phyloP scores from a whole-genome alignment of 148 eudicot genomes.

The Rheum nobile region DNA sequence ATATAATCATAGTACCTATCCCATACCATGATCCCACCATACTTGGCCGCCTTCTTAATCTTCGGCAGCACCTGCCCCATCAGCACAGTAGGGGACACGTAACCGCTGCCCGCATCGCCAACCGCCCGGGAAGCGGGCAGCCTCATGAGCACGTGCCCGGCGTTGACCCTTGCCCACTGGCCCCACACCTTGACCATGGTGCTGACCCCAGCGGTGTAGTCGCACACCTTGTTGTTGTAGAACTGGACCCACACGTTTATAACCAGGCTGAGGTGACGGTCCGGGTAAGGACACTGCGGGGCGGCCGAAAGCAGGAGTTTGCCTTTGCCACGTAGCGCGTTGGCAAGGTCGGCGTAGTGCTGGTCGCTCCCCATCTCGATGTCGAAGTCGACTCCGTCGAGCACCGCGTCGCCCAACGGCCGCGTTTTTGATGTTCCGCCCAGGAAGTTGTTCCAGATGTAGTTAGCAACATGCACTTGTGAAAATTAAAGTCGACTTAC shows the following conservation, averaged over 20 bases:
- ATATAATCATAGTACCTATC: slow-evolving; percentile 4
- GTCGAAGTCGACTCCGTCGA: slow-evolving; percentile 66
- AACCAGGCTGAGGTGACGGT: slow-evolving; percentile 13
- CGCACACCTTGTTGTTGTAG: too few relatives aligned
- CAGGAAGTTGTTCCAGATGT: slow-evolving; percentile 45
- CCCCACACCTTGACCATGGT: slow-evolving; percentile 18
- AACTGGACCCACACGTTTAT: slow-evolving; percentile 1
- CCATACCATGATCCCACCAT: slow-evolving; percentile 11
- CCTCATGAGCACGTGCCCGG: slow-evolving; percentile 14
- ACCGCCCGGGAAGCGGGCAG: slow-evolving; percentile 17
- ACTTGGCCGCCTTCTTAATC: background rate
- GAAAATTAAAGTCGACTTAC: too few relatives aligned
- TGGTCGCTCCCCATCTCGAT: slow-evolving; percentile 30
- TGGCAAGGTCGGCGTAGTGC: slow-evolving; percentile 33
- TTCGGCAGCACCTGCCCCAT: background rate
- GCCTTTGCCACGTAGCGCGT: slow-evolving; percentile 12
- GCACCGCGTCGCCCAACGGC: slow-evolving; percentile 44
- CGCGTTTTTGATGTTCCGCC: slow-evolving; percentile 61
- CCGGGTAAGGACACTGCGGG: slow-evolving; percentile 24
- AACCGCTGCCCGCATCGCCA: slow-evolving; percentile 23
- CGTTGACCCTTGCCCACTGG: slow-evolving; percentile 13
- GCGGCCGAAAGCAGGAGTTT: slow-evolving; percentile 16
- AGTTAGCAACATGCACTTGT: slow-evolving; percentile 21
- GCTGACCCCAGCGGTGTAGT: background rate
- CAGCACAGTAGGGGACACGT: slow-evolving; percentile 12